These are phyloP conservation scores for Solanum verrucosum DNA, from an alignment of 257 asterid genomes.

Conservation along the genomic window DNA sequence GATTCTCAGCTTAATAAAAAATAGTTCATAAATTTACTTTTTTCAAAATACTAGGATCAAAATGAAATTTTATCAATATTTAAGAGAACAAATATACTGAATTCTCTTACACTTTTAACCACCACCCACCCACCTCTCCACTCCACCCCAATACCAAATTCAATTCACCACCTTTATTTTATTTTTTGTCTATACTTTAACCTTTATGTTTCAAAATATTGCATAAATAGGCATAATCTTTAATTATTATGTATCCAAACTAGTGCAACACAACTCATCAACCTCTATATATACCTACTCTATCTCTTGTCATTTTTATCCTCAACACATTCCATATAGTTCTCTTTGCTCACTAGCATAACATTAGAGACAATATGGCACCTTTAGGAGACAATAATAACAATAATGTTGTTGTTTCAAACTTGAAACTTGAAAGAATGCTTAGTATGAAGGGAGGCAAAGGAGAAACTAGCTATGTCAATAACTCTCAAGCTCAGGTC, in stretches of 20 bases:
- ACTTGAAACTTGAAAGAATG: conserved; percentile 59
- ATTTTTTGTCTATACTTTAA: background rate
- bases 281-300: background rate
- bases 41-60: background rate
- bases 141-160: background rate
- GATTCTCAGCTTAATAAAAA: fast-evolving
- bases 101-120: background rate
- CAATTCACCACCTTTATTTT: background rate
- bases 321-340: background rate
- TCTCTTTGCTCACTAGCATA: background rate
- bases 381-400: conserved; percentile 27
- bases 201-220: background rate
- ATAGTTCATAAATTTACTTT: background rate
- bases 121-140: background rate
- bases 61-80: background rate
- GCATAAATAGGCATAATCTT: background rate
- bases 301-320: background rate
- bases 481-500: conserved; percentile 94
- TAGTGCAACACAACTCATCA: background rate
- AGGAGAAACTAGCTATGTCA: conserved; percentile 84
- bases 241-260: background rate
- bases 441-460: conserved; percentile 94
- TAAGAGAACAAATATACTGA: background rate
- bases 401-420: conserved; percentile 39
- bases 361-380: conserved; percentile 27